These are phyloP conservation scores for Eucalyptus regnans DNA, from an alignment of 345 rosid genomes.

Conservation along the genomic window DNA sequence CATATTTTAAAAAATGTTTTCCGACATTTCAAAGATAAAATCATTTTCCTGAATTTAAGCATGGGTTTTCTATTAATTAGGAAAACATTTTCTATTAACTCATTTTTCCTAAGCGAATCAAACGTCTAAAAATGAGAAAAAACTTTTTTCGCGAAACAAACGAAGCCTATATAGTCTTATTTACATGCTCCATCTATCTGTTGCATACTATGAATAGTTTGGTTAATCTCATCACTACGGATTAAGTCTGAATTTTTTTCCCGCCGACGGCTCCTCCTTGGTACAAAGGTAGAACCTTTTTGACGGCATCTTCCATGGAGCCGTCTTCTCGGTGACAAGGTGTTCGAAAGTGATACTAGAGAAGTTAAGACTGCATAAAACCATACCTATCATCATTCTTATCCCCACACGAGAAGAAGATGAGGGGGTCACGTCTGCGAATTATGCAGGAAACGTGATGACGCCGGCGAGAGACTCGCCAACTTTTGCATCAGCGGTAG, in stretches of 20 bases:
- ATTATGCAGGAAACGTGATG: slow-evolving; percentile 18
- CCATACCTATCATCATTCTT: not conserved
- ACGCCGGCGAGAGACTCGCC: slow-evolving; percentile 23
- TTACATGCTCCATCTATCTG: not conserved
- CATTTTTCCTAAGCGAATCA: too few relatives aligned
- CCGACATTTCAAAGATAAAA: too few relatives aligned
- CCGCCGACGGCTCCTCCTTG: not conserved
- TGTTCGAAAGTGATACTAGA: not conserved
- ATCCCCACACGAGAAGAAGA: not conserved
- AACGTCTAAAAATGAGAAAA: too few relatives aligned
- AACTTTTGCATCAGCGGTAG: slow-evolving; percentile 22
- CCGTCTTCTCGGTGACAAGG: not conserved
- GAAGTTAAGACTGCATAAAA: not conserved
- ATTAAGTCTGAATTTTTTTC: not conserved
- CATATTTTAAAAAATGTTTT: too few relatives aligned
- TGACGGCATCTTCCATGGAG: not conserved
- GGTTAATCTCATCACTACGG: not conserved
- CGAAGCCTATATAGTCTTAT: not conserved
- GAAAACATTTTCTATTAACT: too few relatives aligned
- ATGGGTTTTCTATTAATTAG: too few relatives aligned
- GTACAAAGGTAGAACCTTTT: not conserved
- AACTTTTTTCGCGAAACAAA: too few relatives aligned
- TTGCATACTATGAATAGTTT: not conserved
- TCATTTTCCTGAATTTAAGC: too few relatives aligned
- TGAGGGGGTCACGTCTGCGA: not conserved